Evolutionary conservation across 306 rosid genomes (phyloP), one percentile per base, ranked within the genome.

Genomic region (Trifolium pratense): DNA sequence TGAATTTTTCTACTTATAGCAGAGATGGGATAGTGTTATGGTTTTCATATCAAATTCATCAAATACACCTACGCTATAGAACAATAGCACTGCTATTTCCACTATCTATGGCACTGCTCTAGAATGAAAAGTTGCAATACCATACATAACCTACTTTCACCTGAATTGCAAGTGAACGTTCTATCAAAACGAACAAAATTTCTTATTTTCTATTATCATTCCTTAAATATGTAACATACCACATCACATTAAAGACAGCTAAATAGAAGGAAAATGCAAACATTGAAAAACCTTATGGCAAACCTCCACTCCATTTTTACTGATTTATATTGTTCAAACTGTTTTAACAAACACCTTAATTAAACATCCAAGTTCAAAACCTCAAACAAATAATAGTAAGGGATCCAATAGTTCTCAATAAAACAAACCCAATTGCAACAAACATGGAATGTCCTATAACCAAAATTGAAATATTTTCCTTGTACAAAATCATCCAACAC

Each of bases 121-220:
- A 49, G n/a, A 70, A 11, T 46, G 10, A 46, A 48, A 20, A 39
- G 16, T 43, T 11, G 36, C 15, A 76, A 70, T 18, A 60, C 43
- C 62, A 56, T 31, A 20, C 52, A 20, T n/a, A 65, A 71, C 13
- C 48, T 34, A 68, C 64, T 75, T 75, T 64, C 42, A 65, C 9
- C 31, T 12, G 17, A 70, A 32, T 36, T 67, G 48, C 31, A n/a
- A 15, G 42, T 5, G 71, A 42, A 46, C 46, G 31, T 21, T 11
- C 53, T 26, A 48, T 62, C 60, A 78, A 67, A 53, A 62, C 55
- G 5, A 52, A 52, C 46, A 51, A 0, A 53, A 42, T 5, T 11
- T 29, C 23, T 51, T 8, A 58, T 25, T 18, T 37, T 23, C 69
- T 37, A 70, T 1, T 6, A 75, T 52, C 55, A 58, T 55, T 48